A percentile compares a stretch with the other conserved stretches of the same genome.
phyloP scores from a whole-genome alignment of 768 basidiomycete species.

The Russula abietina region DNA sequence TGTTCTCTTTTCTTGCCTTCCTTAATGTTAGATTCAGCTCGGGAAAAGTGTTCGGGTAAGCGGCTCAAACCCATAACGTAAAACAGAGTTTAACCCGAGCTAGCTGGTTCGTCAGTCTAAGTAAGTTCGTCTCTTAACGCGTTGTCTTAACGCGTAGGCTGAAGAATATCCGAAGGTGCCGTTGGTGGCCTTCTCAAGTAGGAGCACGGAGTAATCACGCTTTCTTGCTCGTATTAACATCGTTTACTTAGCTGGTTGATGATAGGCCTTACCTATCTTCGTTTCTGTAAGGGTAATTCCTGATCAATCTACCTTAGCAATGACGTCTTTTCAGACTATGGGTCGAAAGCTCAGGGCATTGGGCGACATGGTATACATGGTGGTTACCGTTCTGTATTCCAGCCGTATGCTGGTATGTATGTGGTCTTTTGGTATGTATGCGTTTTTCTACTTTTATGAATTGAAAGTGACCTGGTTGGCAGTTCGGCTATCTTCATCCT shows the following conservation, averaged over 20 bases:
- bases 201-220: not conserved
- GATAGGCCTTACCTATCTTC: constrained; percentile 25
- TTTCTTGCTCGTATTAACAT: not conserved
- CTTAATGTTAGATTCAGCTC: constrained; percentile 13
- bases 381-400: constrained; percentile 21
- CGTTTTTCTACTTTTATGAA: not conserved
- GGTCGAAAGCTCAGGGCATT: constrained; percentile 14
- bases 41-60: constrained; percentile 23
- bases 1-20: constrained; percentile 23
- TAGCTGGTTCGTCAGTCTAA: constrained; percentile 23
- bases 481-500: constrained; percentile 23
- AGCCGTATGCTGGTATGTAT: constrained; percentile 25
- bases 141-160: not conserved
- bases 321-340: constrained; percentile 22
- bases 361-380: not conserved
- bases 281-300: constrained; percentile 15
- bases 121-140: constrained; percentile 2
- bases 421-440: constrained; percentile 22
- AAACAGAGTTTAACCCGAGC: not conserved
- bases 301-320: not conserved
- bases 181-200: constrained; percentile 25
- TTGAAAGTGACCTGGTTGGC: not conserved
- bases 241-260: constrained; percentile 21
- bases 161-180: constrained; percentile 11
- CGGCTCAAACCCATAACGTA: not conserved